Evolutionary conservation across 2,329 filamentous ascomycete genomes (phyloP).

Genomic region (Ceratocystis colombiana): DNA sequence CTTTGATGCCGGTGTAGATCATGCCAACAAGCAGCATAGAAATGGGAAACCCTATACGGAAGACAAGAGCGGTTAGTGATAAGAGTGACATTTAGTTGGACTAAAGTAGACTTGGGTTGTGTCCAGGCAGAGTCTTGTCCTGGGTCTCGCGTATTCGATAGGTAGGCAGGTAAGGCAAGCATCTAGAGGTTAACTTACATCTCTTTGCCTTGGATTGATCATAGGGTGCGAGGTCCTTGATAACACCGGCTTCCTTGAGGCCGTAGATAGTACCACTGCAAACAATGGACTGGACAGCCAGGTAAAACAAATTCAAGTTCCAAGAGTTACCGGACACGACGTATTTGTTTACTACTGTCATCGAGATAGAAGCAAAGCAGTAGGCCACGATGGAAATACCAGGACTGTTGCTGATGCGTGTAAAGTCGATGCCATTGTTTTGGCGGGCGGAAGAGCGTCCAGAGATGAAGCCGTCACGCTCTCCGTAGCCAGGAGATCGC

Average conservation of each 20-base stretch:
- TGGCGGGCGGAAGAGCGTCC: conserved; percentile 29
- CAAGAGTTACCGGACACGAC: conserved; percentile 82
- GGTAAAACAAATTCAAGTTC: conserved; percentile 94
- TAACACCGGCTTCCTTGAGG: conserved; percentile 71
- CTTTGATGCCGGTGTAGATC: conserved; percentile 97
- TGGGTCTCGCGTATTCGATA: not conserved
- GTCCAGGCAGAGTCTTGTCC: no score
- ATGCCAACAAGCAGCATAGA: conserved; percentile 93
- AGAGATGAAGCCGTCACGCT: conserved; percentile 44
- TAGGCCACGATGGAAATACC: conserved; percentile 75
- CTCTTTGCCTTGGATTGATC: conserved; percentile 82
- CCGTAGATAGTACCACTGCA: conserved; percentile 75
- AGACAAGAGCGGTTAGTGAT: conserved; percentile 10
- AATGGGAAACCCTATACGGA: conserved; percentile 74
- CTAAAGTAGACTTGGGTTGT: not conserved
- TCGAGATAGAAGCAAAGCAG: conserved; percentile 91
- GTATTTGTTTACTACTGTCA: conserved; percentile 99
- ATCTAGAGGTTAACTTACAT: conserved; percentile 48
- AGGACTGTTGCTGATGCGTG: conserved; percentile 62
- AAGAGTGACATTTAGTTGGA: not conserved
- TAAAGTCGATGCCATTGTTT: conserved; percentile 31
- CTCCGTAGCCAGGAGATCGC: conserved; percentile 50
- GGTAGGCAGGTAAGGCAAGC: not conserved
- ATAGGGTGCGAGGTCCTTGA: conserved; percentile 71
- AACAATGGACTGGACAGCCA: conserved; percentile 82